Percentiles rank a stretch among this genome's conserved stretches.
Conservation (phyloP, 805 yeast genomes). For the Candida quercuum region DNA sequence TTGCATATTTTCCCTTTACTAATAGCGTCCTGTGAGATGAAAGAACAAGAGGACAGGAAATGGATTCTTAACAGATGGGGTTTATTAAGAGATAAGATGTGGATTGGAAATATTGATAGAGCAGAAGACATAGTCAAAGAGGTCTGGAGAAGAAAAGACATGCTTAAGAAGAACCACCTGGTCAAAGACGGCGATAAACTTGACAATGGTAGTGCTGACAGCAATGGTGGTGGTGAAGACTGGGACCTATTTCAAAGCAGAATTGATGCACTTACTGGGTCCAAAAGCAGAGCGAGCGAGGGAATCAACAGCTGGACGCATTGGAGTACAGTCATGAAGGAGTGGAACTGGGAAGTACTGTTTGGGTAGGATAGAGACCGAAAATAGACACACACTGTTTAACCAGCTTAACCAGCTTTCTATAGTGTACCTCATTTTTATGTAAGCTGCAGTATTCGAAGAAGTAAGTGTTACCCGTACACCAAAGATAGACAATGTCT, state of each 20-base stretch:
- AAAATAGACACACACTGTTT: too few species aligned
- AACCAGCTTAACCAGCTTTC: too few species aligned
- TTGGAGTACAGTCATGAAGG: conserved; percentile 68
- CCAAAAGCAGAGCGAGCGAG: conserved; percentile 27
- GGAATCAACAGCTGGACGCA: conserved; percentile 49
- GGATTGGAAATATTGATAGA: conserved; percentile 63
- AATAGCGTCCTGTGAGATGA: conserved; percentile 63
- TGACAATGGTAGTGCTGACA: background rate
- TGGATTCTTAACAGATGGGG: conserved; percentile 61
- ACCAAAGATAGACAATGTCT: too few species aligned
- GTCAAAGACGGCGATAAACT: background rate
- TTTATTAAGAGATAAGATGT: conserved; percentile 43
- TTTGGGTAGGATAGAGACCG: conserved; percentile 33
- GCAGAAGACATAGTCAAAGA: conserved; percentile 66
- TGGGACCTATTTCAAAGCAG: conserved; percentile 21
- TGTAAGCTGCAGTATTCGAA: too few species aligned
- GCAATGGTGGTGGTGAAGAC: background rate
- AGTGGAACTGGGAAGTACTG: conserved; percentile 73
- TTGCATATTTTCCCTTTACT: conserved; percentile 63
- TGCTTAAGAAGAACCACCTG: conserved; percentile 1
- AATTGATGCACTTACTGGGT: conserved; percentile 18
- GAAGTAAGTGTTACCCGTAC: too few species aligned
- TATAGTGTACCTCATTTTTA: too few species aligned
- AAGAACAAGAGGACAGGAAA: conserved; percentile 49
- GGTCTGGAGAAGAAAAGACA: conserved; percentile 62